phyloP scores from a whole-genome alignment of 305 asterid species.

The Solanum hybrid region DNA sequence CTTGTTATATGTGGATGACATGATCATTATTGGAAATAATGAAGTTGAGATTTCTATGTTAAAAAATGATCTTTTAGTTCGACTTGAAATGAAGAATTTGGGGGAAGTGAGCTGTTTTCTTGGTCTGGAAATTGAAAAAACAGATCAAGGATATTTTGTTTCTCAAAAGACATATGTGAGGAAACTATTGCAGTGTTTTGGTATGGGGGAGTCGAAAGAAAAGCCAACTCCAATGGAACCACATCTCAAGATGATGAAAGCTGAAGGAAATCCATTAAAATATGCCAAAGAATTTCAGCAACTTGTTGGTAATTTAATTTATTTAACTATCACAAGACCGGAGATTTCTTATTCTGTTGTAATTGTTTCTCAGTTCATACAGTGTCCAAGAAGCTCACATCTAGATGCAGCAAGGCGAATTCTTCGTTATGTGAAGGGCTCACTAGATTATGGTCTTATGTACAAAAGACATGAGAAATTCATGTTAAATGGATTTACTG shows the following conservation, averaged over 20 bases:
- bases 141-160: background rate
- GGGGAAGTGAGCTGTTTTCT: background rate
- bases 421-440: background rate
- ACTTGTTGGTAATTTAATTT: background rate
- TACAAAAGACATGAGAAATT: background rate
- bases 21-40: background rate
- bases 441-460: background rate
- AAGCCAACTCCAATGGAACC: background rate
- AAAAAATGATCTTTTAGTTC: background rate
- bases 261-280: background rate
- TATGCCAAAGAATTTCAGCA: background rate
- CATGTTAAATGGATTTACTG: background rate
- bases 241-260: background rate
- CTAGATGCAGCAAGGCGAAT: background rate
- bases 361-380: background rate
- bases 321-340: background rate
- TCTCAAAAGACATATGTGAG: background rate
- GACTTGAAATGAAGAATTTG: slow-evolving; percentile 4
- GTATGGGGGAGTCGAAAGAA: background rate
- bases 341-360: background rate
- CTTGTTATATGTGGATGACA: background rate
- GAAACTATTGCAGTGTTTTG: background rate
- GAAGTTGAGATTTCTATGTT: background rate
- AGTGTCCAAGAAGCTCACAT: background rate
- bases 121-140: background rate